phyloP scores from a whole-genome alignment of 2,329 filamentous ascomycete species.

The Botryosphaeria agaves region DNA sequence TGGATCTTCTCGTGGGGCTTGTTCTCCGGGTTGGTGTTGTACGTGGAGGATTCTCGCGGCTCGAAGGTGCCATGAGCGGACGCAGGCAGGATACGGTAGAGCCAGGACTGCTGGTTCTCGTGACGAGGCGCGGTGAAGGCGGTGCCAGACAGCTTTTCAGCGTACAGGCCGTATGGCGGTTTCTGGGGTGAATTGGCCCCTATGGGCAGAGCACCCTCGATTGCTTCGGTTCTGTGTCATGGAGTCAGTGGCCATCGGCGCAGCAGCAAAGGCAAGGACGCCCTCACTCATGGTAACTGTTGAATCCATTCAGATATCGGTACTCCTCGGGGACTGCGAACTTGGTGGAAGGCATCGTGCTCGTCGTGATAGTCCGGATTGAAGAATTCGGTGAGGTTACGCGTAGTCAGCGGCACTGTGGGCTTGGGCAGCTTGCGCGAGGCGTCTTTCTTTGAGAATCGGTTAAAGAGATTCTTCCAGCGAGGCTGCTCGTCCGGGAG shows the following conservation, averaged over 20 bases:
- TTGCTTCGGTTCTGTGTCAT: conserved; percentile 49
- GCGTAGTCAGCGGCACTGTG: conserved; percentile 7
- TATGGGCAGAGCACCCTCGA: conserved; percentile 55
- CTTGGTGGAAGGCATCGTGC: conserved; percentile 44
- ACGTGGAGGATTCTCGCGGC: conserved; percentile 28
- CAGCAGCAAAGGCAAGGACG: not conserved
- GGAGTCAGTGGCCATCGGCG: conserved; percentile 1
- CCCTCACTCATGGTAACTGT: conserved; percentile 56
- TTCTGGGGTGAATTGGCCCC: conserved; percentile 73
- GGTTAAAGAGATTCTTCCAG: conserved; percentile 8
- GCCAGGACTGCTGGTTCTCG: conserved; percentile 40
- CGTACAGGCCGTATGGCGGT: conserved; percentile 60
- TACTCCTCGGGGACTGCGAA: conserved; percentile 52
- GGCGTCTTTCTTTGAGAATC: conserved; percentile 5
- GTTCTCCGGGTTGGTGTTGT: conserved; percentile 32
- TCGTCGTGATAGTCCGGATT: conserved; percentile 13
- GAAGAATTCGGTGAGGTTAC: conserved; percentile 13
- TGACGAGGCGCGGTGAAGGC: conserved; percentile 40
- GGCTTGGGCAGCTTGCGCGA: conserved; percentile 8
- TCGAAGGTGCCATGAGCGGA: conserved; percentile 39
- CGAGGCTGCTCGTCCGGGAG: conserved; percentile 9
- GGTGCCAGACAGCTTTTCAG: conserved; percentile 49
- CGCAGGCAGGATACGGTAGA: conserved; percentile 39
- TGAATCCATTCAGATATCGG: conserved; percentile 64
- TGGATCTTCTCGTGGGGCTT: conserved; percentile 41